Evolutionary conservation across 2,329 filamentous ascomycete genomes (phyloP), one percentile per base, ranked within the genome.

Genomic region (Talaromyces funiculosus): DNA sequence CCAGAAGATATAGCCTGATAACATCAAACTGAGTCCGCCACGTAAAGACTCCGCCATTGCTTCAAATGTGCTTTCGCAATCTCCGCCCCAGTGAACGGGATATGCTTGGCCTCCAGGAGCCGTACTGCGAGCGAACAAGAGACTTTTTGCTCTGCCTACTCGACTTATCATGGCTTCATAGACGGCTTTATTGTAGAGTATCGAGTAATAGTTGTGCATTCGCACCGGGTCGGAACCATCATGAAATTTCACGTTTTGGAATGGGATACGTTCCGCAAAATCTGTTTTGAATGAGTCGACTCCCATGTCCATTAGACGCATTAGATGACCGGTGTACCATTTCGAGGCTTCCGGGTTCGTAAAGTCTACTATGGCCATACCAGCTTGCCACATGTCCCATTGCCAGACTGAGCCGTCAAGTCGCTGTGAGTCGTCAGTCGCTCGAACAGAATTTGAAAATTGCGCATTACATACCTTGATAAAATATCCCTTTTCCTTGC

Each of bases 181-280:
- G 7, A 90, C 87, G 60, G 84, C 72, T 65, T 85, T 83, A 79
- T 90, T 90, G 77, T 89, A 90, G 3, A 86, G 73, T 68, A 88
- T 87, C n/a, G 88, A 81, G 71, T 90, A 90, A 76, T 84, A 90
- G 73, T 90, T 90, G 75, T 90, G 88, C 87, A 90, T 90, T 66
- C 82, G 83, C 55, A 77, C 77, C 1, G 86, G 82, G 66, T 90
- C 86, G 4, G 77, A 78, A 53, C 76, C 68, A 66, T 90, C 86
- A 68, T 84, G 78, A 82, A 87, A 90, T 64, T 82, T 78, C 5
- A 90, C 83, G 65, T 87, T 84, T 53, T 81, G 78, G 4, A 81
- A 83, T 0, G 88, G 88, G 58, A 90, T 86, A 26, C 88, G 81
- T 75, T 90, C 88, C 59, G 87, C 87, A 71, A 90, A 90, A 69